phyloP scores from a whole-genome alignment of 1,284 basidiomycete species.

The Irpex sp. region DNA sequence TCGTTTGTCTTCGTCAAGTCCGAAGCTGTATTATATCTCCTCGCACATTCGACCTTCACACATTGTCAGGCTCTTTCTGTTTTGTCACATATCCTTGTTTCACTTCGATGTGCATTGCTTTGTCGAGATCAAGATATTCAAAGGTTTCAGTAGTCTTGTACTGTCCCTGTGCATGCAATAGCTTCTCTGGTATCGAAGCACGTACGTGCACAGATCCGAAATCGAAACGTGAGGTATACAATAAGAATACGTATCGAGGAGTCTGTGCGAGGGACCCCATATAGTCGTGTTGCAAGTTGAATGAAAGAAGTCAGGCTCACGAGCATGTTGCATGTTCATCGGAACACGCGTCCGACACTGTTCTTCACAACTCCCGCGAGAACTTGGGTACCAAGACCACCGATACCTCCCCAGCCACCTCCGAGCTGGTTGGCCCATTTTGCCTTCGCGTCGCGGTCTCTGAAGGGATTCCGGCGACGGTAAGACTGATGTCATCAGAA shows the following conservation, averaged over 20 bases:
- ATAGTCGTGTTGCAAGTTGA: neutral
- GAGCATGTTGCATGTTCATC: conserved; percentile 13
- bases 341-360: conserved; percentile 74
- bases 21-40: neutral
- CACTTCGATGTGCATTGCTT: too few species aligned
- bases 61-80: neutral
- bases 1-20: neutral
- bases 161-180: conserved; percentile 18
- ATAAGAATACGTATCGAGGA: neutral
- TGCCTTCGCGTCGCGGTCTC: conserved; percentile 86
- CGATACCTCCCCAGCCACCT: conserved; percentile 63
- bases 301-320: neutral
- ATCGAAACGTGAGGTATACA: neutral
- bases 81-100: neutral
- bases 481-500: neutral
- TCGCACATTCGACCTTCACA: neutral
- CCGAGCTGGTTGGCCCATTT: conserved; percentile 74
- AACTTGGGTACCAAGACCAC: conserved; percentile 77
- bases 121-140: too few species aligned
- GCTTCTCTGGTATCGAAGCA: neutral
- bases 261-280: neutral
- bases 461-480: conserved; percentile 26
- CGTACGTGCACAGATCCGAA: neutral
- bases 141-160: conserved; percentile 12
- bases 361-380: conserved; percentile 77